phyloP scores from a whole-genome alignment of 116 monocot genomes.

The Papilionanthe hybrid region DNA sequence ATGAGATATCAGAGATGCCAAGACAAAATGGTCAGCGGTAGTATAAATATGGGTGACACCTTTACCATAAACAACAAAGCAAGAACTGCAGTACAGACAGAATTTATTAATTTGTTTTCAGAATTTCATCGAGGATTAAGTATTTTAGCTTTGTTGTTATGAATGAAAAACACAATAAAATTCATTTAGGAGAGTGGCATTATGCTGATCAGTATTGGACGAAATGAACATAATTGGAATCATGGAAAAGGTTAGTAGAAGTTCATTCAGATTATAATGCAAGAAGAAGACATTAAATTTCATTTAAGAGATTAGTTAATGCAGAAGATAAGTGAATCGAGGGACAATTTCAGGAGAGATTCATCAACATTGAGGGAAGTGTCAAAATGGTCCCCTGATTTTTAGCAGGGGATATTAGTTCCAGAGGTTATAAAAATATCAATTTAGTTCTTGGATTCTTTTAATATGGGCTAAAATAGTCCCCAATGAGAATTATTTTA shows the following conservation, averaged over 20 bases:
- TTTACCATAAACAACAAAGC: neutral
- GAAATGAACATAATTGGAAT: neutral
- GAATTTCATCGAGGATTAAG: neutral
- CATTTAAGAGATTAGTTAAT: no score
- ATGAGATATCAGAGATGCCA: neutral
- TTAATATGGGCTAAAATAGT: no score
- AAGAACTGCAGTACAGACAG: neutral
- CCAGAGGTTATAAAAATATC: no score
- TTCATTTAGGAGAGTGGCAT: no score
- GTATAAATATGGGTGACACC: neutral
- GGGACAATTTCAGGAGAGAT: no score
- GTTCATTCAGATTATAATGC: neutral
- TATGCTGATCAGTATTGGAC: neutral
- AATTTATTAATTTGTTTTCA: neutral
- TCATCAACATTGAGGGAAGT: no score
- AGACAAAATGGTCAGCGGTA: neutral
- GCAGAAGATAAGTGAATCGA: no score
- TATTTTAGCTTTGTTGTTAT: neutral
- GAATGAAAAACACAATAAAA: neutral
- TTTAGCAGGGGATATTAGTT: no score
- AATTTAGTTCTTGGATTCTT: no score
- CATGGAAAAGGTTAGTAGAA: neutral
- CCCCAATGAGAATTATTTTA: no score
- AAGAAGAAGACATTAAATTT: neutral
- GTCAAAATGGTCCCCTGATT: no score